Evolutionary conservation across 1,284 basidiomycete species (phyloP).

Genomic region (Ustilago nuda): DNA sequence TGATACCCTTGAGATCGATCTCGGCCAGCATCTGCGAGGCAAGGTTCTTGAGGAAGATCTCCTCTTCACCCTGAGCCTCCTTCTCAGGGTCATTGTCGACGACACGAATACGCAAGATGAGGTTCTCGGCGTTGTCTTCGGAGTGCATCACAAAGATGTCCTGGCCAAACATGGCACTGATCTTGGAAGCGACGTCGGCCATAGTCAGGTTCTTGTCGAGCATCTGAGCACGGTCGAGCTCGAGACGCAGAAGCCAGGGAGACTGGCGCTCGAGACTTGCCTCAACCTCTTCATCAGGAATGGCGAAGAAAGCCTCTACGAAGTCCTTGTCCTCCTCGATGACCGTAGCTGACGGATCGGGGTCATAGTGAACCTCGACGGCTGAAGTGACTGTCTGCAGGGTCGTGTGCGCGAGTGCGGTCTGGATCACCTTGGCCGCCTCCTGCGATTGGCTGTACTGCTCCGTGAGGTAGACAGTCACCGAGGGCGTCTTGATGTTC

Average conservation of each 20-base stretch:
- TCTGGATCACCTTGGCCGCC: constrained; percentile 85
- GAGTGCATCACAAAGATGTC: constrained; percentile 99
- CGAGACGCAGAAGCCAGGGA: constrained; percentile 95
- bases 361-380: constrained; percentile 98
- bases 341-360: constrained; percentile 88
- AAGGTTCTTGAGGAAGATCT: constrained; percentile 94
- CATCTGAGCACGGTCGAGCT: constrained; percentile 97
- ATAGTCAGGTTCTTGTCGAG: constrained; percentile 96
- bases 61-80: constrained; percentile 92
- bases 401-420: constrained; percentile 92
- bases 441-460: constrained; percentile 71
- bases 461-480: constrained; percentile 80
- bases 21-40: constrained; percentile 96
- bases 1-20: constrained; percentile 90
- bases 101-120: constrained; percentile 92
- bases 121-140: constrained; percentile 97
- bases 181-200: constrained; percentile 92
- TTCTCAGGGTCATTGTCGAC: constrained; percentile 90
- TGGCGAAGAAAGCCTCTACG: constrained; percentile 99
- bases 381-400: constrained; percentile 93
- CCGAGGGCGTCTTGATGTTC: constrained; percentile 97
- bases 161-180: constrained; percentile 93
- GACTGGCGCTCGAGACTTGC: constrained; percentile 90
- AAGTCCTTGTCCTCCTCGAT: constrained; percentile 97
- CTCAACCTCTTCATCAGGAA: constrained; percentile 96